Evolutionary conservation across 768 basidiomycete species (phyloP), one percentile per base, ranked within the genome.

Genomic region (Russula sp.): DNA sequence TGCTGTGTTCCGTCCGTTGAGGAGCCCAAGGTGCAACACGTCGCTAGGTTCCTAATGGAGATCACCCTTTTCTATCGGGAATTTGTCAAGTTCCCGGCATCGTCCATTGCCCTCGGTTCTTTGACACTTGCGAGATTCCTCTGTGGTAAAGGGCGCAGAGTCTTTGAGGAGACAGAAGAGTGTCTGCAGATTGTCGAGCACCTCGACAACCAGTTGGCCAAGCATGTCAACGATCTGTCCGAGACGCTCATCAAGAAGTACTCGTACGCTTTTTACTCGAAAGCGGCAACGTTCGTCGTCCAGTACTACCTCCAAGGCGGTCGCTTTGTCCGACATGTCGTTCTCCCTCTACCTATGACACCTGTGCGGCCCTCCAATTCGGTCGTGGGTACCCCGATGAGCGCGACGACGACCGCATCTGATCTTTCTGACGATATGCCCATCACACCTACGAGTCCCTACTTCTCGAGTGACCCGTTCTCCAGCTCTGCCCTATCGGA

Each of bases 21-120:
- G 74, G 94, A 96, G 61, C 79, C 86, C 56, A 91, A 89, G 75
- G 91, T 96, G 6, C 94, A 97, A 71, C 89, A 97, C 71, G 89
- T 98, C 66, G 94, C 97, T 3, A 87, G 97, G 54, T 99, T 98
- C 80, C 76, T 98, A 73, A 99, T 99, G 97, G 97, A 99, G 76
- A 94, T 98, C 71, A 98, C 97, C 35, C 84, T 99, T 56, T 98
- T 98, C 79, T 90, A 98, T 75, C 87, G 94, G 62, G 97, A 98
- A 73, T 98, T 95, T 75, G 80, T 97, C 75, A 86, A 86, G 70
- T 89, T 85, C 72, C 77, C 85, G 8, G 87, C 96, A 2, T 95
- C 91, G 1, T 83, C 89, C 47, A 88, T 98, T 71, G 96, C 97
- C 39, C 77, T 86, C n/a, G 97, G 90, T 55, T 84, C 94, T 22